Base-by-base conservation (phyloP, 2,329 filamentous ascomycete genomes). In the Coniella vitis region DNA sequence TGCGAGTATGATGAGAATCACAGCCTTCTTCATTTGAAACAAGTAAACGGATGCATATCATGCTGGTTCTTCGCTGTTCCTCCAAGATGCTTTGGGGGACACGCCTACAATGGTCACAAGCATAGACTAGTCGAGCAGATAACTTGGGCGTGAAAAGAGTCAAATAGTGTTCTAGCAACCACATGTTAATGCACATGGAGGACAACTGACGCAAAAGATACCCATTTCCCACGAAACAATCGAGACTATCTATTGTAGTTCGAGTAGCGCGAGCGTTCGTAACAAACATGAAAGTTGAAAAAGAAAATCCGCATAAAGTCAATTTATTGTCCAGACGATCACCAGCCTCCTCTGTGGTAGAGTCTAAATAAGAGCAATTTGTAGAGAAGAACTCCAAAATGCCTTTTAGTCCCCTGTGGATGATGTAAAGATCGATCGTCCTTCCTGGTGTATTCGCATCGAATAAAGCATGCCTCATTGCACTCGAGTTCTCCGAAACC, bases 291-390 rank as follows among this genome's bases (percentile, higher is more conserved):
- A 21, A 38, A 43, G 49, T 46, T 29, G 16, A 35, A 20, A 34
- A 49, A 47, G 44, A 32, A n/a, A 37, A 19, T 32, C 44, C 48
- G 51, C 34, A 44, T 70, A 68, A 54, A 69, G 71, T 76, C 73
- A 73, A 68, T 69, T 69, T 63, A 60, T 64, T 76, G 71, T 75
- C 73, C 73, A 76, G 71, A 73, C 73, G 70, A 71, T 69, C 68
- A 69, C 68, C 56, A 48, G 41, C 39, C 55, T 53, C 50, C 51
- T 52, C 53, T 54, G 70, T 69, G 73, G 72, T 69, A 73, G 70
- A 75, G 70, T 76, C 74, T 76, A 76, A 71, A 63, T 69, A 71
- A 71, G 68, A 72, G 70, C 65, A 63, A 62, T 66, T 62, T 65
- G 62, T 45, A 61, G 58, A 65, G 63, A 61, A 52, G 67, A 69